A percentile compares a stretch with the other conserved stretches of the same genome.
These are phyloP conservation scores for Seiridium cupressi DNA, from an alignment of 2,329 filamentous ascomycete genomes.

Conservation along the genomic window DNA sequence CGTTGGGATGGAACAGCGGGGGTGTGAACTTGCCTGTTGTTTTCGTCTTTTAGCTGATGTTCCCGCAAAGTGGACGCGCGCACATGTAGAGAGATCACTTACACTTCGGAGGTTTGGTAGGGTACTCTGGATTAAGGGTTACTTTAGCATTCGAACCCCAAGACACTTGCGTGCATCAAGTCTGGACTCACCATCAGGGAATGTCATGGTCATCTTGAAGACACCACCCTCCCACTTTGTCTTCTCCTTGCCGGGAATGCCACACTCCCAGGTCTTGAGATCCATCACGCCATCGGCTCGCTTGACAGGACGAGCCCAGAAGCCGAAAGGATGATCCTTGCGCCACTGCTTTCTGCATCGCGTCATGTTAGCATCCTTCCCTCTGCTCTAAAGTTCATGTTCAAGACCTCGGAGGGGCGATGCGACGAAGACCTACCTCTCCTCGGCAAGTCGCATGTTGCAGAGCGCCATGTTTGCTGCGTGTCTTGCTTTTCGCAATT, in stretches of 20 bases:
- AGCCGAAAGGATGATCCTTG: constrained; percentile 94
- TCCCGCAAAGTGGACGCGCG: neutral
- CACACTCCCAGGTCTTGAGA: constrained; percentile 94
- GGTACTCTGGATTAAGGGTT: constrained; percentile 68
- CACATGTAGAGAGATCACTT: constrained; percentile 36
- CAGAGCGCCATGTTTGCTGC: constrained; percentile 72
- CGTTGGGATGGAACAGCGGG: constrained; percentile 96
- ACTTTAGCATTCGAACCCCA: constrained; percentile 15
- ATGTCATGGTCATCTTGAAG: constrained; percentile 90
- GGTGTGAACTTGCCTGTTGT: constrained; percentile 86
- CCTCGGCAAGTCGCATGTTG: constrained; percentile 82
- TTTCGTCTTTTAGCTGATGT: neutral
- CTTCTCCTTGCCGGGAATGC: constrained; percentile 92
- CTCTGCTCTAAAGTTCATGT: constrained; percentile 6
- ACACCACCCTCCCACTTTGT: constrained; percentile 97
- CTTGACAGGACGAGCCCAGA: constrained; percentile 86
- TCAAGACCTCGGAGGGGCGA: neutral
- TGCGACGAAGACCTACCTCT: constrained; percentile 60
- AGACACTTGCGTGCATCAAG: constrained; percentile 5
- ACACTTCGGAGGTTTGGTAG: constrained; percentile 99
- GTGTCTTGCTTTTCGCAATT: neutral
- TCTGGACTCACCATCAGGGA: constrained; percentile 76
- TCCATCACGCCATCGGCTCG: constrained; percentile 80
- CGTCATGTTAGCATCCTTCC: constrained; percentile 2
- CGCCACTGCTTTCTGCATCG: constrained; percentile 88